Conservation (phyloP, 345 rosid species). For the Acer saccharum region DNA sequence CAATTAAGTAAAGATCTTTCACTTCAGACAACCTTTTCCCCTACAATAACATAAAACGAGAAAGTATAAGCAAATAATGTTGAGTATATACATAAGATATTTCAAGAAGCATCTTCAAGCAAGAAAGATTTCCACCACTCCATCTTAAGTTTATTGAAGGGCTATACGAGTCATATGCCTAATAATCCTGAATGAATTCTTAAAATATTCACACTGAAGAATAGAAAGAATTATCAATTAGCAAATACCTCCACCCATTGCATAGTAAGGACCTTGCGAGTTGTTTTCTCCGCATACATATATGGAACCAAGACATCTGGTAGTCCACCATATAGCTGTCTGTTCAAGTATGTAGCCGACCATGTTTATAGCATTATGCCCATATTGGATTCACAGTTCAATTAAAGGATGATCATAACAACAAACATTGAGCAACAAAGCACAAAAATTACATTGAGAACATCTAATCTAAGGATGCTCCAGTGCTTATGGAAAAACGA, state of each 20-base stretch:
- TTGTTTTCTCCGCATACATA: constrained; percentile 78
- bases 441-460: constrained; percentile 7
- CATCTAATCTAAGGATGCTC: not conserved
- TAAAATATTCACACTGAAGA: not conserved
- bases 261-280: constrained; percentile 86
- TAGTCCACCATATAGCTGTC: constrained; percentile 77
- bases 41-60: constrained; percentile 38
- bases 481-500: not conserved
- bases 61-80: constrained; percentile 16
- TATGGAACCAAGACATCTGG: constrained; percentile 83
- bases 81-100: constrained; percentile 10
- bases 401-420: not conserved
- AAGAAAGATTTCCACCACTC: constrained; percentile 1
- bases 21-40: constrained; percentile 83
- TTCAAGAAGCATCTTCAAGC: constrained; percentile 9
- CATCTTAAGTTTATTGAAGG: not conserved
- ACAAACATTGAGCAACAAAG: constrained; percentile 6
- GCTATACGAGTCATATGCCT: not conserved
- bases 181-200: not conserved
- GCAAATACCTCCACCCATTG: constrained; percentile 89
- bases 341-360: constrained; percentile 34
- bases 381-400: not conserved
- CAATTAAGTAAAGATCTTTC: constrained; percentile 77
- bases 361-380: constrained; percentile 12
- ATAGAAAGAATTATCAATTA: not conserved